These are phyloP conservation scores for Diaporthe sp. DNA, from an alignment of 2,329 filamentous ascomycete species.

Conservation along the genomic window DNA sequence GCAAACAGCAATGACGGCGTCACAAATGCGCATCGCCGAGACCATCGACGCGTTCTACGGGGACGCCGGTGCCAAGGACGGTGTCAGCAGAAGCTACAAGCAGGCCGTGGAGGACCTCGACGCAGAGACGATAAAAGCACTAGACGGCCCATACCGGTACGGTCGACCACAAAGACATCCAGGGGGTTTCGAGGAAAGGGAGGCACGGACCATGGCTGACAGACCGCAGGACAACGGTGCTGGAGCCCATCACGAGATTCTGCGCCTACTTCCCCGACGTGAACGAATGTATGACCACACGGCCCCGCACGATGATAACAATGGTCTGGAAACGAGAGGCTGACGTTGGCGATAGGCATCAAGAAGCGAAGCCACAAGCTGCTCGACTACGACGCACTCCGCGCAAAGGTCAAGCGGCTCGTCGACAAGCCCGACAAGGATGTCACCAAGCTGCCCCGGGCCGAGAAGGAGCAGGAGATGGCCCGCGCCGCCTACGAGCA, in stretches of 20 bases:
- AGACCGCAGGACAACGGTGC: conserved; percentile 80
- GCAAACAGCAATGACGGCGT: conserved; percentile 91
- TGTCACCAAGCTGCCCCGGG: conserved; percentile 92
- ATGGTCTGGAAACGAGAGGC: neutral
- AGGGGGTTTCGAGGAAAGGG: neutral
- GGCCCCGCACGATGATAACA: conserved; percentile 47
- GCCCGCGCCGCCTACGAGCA: conserved; percentile 94
- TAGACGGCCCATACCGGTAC: conserved; percentile 93
- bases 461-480: conserved; percentile 97
- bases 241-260: conserved; percentile 96
- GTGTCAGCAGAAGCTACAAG: conserved; percentile 97
- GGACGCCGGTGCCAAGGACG: conserved; percentile 93
- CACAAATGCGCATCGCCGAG: conserved; percentile 99
- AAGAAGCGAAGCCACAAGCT: conserved; percentile 99
- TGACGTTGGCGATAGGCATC: conserved; percentile 72
- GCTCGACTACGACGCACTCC: conserved; percentile 96
- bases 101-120: conserved; percentile 98
- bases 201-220: conserved; percentile 41
- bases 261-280: conserved; percentile 99
- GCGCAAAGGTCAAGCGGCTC: conserved; percentile 95
- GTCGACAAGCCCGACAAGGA: conserved; percentile 99
- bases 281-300: conserved; percentile 81
- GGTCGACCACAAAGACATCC: conserved; percentile 6
- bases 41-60: conserved; percentile 99
- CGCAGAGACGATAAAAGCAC: conserved; percentile 96